These are phyloP conservation scores for Zizania latifolia DNA, from an alignment of 176 grass and related monocot genomes.

Conservation along the genomic window DNA sequence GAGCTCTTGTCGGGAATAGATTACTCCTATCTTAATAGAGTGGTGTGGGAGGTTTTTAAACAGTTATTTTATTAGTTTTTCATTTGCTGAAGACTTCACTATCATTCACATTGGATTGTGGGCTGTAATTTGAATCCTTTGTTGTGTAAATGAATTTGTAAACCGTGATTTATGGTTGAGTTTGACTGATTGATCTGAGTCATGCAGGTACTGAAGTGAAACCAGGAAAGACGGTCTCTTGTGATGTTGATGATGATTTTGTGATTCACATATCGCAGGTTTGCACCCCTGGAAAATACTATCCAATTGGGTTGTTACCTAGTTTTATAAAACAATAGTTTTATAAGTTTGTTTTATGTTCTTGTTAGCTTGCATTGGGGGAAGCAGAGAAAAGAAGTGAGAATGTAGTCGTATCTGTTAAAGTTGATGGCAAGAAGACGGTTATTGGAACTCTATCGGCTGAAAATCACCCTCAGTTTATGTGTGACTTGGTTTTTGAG, in stretches of 20 bases:
- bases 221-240: conserved; percentile 53
- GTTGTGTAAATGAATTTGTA: neutral
- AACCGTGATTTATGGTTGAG: neutral
- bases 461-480: conserved; percentile 56
- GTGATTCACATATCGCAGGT: conserved; percentile 84
- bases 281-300: neutral
- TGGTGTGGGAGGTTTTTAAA: neutral
- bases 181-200: neutral
- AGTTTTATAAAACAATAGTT: too few species aligned
- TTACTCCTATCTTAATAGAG: neutral
- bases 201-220: conserved; percentile 75
- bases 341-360: too few species aligned
- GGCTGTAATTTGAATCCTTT: neutral
- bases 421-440: conserved; percentile 50
- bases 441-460: conserved; percentile 64
- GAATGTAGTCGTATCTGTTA: conserved; percentile 41
- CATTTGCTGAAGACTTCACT: neutral
- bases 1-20: neutral
- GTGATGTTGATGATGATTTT: conserved; percentile 31
- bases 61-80: neutral
- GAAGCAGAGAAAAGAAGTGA: conserved; percentile 52
- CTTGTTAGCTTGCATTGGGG: conserved; percentile 46
- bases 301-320: too few species aligned
- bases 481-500: conserved; percentile 60
- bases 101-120: neutral